Evolutionary conservation across 2,329 filamentous ascomycete species (phyloP).

Genomic region (Achaetomium macrosporum): DNA sequence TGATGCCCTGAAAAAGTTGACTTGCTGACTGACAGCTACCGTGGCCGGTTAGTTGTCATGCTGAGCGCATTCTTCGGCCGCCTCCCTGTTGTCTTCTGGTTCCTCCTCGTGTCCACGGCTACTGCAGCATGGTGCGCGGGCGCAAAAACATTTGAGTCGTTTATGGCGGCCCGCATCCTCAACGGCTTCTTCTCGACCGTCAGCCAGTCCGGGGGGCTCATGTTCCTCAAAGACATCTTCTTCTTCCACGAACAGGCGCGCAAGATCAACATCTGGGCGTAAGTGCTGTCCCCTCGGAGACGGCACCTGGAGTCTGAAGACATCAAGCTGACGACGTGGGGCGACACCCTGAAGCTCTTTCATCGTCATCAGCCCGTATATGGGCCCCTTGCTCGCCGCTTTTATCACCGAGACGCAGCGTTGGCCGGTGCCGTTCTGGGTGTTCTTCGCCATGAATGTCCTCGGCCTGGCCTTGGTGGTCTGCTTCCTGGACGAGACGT

Average conservation of each 20-base stretch:
- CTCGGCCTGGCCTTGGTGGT: conserved; percentile 35
- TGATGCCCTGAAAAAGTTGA: not conserved
- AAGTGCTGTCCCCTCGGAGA: conserved; percentile 15
- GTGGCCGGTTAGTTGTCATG: conserved; percentile 30
- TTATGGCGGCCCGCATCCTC: conserved; percentile 42
- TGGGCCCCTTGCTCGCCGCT: conserved; percentile 40
- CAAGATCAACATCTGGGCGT: conserved; percentile 46
- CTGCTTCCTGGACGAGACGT: conserved; percentile 43
- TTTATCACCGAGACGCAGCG: conserved; percentile 43
- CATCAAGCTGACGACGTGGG: not conserved
- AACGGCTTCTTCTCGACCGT: conserved; percentile 45
- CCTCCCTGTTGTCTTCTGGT: conserved; percentile 40
- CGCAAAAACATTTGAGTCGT: conserved; percentile 40
- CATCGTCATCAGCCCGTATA: conserved; percentile 39
- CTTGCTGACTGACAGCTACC: not conserved
- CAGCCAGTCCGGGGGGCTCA: conserved; percentile 40
- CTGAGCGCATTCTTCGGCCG: conserved; percentile 39
- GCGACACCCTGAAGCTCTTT: conserved; percentile 26
- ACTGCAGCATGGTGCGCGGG: conserved; percentile 41
- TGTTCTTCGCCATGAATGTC: conserved; percentile 37
- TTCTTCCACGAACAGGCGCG: conserved; percentile 52
- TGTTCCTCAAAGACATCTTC: conserved; percentile 53
- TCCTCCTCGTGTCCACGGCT: conserved; percentile 32
- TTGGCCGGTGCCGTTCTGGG: conserved; percentile 45
- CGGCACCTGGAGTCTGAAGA: not conserved